These are phyloP conservation scores for Auxenochlorella pyrenoidosa DNA, from an alignment of 139 green algal genomes.

Conservation along the genomic window DNA sequence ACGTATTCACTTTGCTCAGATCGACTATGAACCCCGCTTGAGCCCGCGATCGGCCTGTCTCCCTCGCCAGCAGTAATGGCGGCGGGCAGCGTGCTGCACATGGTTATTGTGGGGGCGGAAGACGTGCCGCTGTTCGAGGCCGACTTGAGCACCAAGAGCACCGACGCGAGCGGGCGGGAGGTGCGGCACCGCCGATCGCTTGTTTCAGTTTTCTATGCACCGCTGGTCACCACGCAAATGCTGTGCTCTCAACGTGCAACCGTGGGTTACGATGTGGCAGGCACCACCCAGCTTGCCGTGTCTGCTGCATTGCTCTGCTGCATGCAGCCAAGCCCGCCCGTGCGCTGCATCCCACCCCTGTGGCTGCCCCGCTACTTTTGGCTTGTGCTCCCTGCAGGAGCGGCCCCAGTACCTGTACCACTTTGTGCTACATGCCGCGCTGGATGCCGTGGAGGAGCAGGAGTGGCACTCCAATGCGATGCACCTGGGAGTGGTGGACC, in stretches of 20 bases:
- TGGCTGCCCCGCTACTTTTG: not conserved
- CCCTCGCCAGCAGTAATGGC: conserved; percentile 35
- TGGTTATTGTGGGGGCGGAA: conserved; percentile 85
- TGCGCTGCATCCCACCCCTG: too few species aligned
- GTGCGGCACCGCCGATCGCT: not conserved
- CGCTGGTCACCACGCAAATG: too few species aligned
- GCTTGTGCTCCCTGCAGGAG: conserved; percentile 54
- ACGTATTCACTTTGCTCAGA: too few species aligned
- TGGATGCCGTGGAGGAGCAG: conserved; percentile 94
- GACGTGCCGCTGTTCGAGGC: conserved; percentile 89
- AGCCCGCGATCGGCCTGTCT: not conserved
- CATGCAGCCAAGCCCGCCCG: not conserved
- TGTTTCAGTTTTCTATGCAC: too few species aligned
- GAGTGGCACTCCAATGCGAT: conserved; percentile 83
- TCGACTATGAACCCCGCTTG: too few species aligned
- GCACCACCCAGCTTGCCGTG: too few species aligned
- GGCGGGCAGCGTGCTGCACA: conserved; percentile 62
- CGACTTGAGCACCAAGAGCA: conserved; percentile 64
- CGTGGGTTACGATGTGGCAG: too few species aligned
- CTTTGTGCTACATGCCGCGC: conserved; percentile 94
- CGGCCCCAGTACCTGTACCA: conserved; percentile 96
- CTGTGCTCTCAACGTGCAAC: too few species aligned
- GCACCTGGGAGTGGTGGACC: conserved; percentile 92
- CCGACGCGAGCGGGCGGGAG: conserved; percentile 27
- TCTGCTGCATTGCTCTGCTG: not conserved